A percentile compares a stretch with the other conserved stretches of the same genome.
Conservation (phyloP, 495 filamentous ascomycete species). For the Filosporella fistucella region DNA sequence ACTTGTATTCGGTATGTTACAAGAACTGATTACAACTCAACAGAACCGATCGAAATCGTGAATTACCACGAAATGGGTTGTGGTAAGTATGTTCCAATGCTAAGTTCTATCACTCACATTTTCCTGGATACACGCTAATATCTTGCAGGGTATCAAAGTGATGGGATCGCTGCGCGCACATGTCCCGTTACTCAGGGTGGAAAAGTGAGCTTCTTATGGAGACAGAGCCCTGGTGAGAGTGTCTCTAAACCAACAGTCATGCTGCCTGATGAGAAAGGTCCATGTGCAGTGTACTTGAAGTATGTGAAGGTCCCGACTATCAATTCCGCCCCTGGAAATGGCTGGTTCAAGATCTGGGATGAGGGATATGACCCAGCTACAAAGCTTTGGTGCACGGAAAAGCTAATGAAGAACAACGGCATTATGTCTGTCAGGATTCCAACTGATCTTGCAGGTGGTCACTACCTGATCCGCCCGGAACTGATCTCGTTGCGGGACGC, state of each 20-base stretch:
- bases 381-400: slow-evolving; percentile 55
- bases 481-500: slow-evolving; percentile 64
- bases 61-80: slow-evolving; percentile 63
- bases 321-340: slow-evolving; percentile 47
- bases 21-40: slow-evolving; percentile 40
- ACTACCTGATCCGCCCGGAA: slow-evolving; percentile 66
- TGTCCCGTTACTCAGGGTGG: slow-evolving; percentile 48
- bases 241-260: too few relatives aligned
- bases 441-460: slow-evolving; percentile 51
- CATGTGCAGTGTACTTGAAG: slow-evolving; percentile 72
- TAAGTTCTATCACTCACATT: background rate
- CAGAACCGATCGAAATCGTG: slow-evolving; percentile 47
- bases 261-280: too few relatives aligned
- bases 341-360: slow-evolving; percentile 80
- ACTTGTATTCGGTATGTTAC: slow-evolving; percentile 68
- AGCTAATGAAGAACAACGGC: slow-evolving; percentile 60
- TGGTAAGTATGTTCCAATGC: slow-evolving; percentile 39
- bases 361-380: slow-evolving; percentile 51
- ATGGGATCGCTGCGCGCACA: slow-evolving; percentile 51
- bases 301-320: slow-evolving; percentile 39
- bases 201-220: slow-evolving; percentile 59
- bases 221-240: slow-evolving; percentile 51
- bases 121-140: background rate
- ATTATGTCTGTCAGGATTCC: slow-evolving; percentile 57
- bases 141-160: slow-evolving; percentile 44